These are phyloP conservation scores for Citrus mangshanensis DNA, from an alignment of 345 rosid species.

Conservation along the genomic window DNA sequence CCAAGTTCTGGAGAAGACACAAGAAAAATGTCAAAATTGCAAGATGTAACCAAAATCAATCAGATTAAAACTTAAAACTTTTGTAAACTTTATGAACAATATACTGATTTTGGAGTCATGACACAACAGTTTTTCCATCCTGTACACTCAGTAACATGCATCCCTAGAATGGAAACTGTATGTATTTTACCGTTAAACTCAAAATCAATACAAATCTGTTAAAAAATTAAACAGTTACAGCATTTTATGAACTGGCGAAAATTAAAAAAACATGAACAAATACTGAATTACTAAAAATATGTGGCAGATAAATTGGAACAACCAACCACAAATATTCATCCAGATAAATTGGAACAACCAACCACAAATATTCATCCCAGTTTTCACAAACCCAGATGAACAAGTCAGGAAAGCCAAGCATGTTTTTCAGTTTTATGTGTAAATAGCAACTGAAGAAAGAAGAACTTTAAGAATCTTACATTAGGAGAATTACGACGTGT, in stretches of 20 bases:
- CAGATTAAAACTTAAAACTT: neutral
- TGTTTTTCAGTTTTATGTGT: neutral
- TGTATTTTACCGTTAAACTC: neutral
- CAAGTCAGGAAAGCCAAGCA: neutral
- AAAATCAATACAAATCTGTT: neutral
- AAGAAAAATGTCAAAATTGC: constrained; percentile 6
- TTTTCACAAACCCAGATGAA: neutral
- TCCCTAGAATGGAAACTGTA: neutral
- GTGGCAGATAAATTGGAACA: neutral
- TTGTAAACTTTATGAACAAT: neutral
- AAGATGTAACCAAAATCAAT: neutral
- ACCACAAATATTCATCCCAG: neutral
- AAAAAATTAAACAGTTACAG: neutral
- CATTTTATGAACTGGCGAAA: neutral
- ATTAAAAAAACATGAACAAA: neutral
- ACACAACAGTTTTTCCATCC: neutral
- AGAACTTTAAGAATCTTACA: constrained; percentile 33
- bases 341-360: neutral
- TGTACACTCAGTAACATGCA: neutral
- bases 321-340: neutral
- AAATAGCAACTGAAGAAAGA: neutral
- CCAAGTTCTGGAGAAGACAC: constrained; percentile 59
- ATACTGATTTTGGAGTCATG: neutral
- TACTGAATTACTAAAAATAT: neutral
- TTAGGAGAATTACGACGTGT: constrained; percentile 94